Conservation (phyloP, 202 grass and related monocot genomes). For the Musa balbisiana region DNA sequence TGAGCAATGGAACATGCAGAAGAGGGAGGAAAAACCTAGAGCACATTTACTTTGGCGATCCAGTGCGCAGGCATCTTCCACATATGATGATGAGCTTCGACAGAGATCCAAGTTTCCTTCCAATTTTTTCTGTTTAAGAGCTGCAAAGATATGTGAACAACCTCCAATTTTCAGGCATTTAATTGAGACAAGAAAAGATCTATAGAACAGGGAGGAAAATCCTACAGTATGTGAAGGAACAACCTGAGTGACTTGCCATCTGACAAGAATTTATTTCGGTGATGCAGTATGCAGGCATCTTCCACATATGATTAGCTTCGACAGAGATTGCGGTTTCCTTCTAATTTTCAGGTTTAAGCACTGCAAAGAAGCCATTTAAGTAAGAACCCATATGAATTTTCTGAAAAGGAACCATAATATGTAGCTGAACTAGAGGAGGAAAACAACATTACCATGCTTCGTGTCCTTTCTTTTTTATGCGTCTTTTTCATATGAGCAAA, state of each 20-base stretch:
- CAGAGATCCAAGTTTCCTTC: constrained; percentile 42
- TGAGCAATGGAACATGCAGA: not conserved
- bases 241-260: not conserved
- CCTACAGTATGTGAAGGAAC: not conserved
- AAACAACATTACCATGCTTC: too few relatives aligned
- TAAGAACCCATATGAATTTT: too few relatives aligned
- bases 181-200: not conserved
- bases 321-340: constrained; percentile 44
- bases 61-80: constrained; percentile 60
- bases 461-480: too few relatives aligned
- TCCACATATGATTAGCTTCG: constrained; percentile 50
- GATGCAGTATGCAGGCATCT: constrained; percentile 60
- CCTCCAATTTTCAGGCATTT: too few relatives aligned
- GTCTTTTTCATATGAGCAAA: too few relatives aligned
- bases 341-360: constrained; percentile 50
- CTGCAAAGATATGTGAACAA: constrained; percentile 23
- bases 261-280: constrained; percentile 32
- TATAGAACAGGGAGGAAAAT: not conserved
- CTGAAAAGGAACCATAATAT: too few relatives aligned
- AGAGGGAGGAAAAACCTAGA: not conserved
- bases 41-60: constrained; percentile 42
- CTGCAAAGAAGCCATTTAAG: constrained; percentile 21
- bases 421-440: too few relatives aligned
- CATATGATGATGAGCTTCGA: constrained; percentile 45
- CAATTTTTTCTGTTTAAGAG: constrained; percentile 50